Conservation (phyloP, 371 early-diverging fungal genomes). For the Rhizopus delemar region DNA sequence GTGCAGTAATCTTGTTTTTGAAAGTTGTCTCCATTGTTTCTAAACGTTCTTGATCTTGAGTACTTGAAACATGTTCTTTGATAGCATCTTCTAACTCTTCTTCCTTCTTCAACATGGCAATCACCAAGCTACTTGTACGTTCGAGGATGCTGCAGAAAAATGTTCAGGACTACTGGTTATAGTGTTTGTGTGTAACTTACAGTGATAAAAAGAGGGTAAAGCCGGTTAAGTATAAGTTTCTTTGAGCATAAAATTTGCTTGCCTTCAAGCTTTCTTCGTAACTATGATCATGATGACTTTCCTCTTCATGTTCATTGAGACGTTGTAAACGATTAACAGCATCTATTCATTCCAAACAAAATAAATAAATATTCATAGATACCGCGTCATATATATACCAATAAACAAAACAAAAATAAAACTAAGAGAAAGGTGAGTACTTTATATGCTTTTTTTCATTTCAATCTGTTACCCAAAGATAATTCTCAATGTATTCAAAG, state of each 20-base stretch:
- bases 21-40: conserved; percentile 36
- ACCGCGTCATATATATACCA: conserved; percentile 42
- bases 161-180: background rate
- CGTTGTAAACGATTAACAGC: conserved; percentile 69
- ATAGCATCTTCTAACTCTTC: conserved; percentile 63
- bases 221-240: conserved; percentile 88
- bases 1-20: conserved; percentile 32
- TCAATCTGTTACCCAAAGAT: conserved; percentile 57
- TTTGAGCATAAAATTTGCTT: conserved; percentile 84
- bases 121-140: conserved; percentile 73
- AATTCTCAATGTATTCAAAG: conserved; percentile 57
- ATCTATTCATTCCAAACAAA: conserved; percentile 37
- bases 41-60: conserved; percentile 33
- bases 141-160: conserved; percentile 60
- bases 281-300: conserved; percentile 47
- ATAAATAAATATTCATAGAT: too few species aligned
- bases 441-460: background rate
- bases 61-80: conserved; percentile 38
- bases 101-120: conserved; percentile 69
- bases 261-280: conserved; percentile 67
- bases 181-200: conserved; percentile 30
- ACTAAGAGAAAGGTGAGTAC: conserved; percentile 25
- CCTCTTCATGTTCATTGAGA: conserved; percentile 41
- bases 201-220: conserved; percentile 86
- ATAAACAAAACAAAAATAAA: conserved; percentile 66